Percentiles rank a stretch among this genome's conserved stretches.
These are phyloP conservation scores for Arthrobotrys sphaeroides DNA, from an alignment of 2,329 filamentous ascomycete species.

Conservation along the genomic window DNA sequence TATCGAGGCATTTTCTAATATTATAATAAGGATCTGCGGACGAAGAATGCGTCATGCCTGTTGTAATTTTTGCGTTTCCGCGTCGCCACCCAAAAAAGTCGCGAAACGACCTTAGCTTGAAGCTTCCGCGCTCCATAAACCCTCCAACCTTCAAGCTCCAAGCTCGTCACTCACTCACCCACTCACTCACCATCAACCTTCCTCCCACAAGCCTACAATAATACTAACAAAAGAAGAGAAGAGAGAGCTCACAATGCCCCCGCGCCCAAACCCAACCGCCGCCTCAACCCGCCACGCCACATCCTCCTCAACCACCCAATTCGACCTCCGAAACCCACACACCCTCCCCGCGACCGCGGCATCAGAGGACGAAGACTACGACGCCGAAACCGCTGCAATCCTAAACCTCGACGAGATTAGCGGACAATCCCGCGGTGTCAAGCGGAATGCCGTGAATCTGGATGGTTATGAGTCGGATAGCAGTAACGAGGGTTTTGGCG, in stretches of 20 bases:
- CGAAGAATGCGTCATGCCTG: not conserved
- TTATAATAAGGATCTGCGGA: not conserved
- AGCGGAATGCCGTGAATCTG: slow-evolving; percentile 92
- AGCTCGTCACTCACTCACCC: too few relatives aligned
- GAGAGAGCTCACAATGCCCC: not conserved
- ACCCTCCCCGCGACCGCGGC: slow-evolving; percentile 79
- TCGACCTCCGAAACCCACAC: slow-evolving; percentile 93
- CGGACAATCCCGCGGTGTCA: slow-evolving; percentile 74
- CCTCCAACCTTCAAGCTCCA: not conserved
- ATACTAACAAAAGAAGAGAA: too few relatives aligned
- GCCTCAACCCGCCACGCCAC: slow-evolving; percentile 48
- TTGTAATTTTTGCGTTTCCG: slow-evolving; percentile 9
- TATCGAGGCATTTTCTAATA: not conserved
- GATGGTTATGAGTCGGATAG: slow-evolving; percentile 95
- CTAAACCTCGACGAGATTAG: slow-evolving; percentile 94
- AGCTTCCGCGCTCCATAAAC: too few relatives aligned
- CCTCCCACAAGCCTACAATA: too few relatives aligned
- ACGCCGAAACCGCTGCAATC: slow-evolving; percentile 68
- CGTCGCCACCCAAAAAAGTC: slow-evolving; percentile 1
- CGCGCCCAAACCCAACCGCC: slow-evolving; percentile 36
- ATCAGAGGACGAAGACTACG: slow-evolving; percentile 64
- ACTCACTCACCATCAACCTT: too few relatives aligned
- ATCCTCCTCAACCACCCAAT: slow-evolving; percentile 64
- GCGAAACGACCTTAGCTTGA: too few relatives aligned
- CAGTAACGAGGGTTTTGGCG: slow-evolving; percentile 85